A percentile compares a stretch with the other conserved stretches of the same genome.
Conservation (phyloP, 805 yeast species). For the Maudiozyma turicensis region DNA sequence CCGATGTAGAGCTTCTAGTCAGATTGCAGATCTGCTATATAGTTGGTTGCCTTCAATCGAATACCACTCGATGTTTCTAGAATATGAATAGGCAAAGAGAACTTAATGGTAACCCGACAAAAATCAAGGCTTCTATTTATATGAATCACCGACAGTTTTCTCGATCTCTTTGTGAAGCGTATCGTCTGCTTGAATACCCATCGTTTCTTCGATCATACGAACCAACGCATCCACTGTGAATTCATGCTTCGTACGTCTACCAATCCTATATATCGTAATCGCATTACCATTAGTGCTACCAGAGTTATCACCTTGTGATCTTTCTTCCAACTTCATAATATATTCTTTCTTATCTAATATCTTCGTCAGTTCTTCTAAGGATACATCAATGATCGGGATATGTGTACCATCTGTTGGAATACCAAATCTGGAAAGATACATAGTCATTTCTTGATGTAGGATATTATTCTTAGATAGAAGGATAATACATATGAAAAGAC, state of each 20-base stretch:
- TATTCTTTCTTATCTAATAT: constrained; percentile 18
- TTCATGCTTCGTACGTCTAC: constrained; percentile 23
- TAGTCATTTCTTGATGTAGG: constrained; percentile 18
- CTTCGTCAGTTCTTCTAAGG: constrained; percentile 18
- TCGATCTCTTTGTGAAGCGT: constrained; percentile 14
- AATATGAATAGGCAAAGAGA: too few species aligned
- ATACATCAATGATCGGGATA: constrained; percentile 19
- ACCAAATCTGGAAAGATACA: constrained; percentile 17
- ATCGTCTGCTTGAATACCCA: constrained; percentile 11
- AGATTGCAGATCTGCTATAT: too few species aligned
- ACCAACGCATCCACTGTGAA: constrained; percentile 16
- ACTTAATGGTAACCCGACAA: too few species aligned
- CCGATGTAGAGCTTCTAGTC: too few species aligned
- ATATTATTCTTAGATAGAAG: constrained; percentile 23
- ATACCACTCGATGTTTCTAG: too few species aligned
- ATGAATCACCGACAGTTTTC: constrained; percentile 22
- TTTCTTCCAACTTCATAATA: constrained; percentile 15
- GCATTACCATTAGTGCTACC: background rate
- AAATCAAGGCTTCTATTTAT: constrained; percentile 1
- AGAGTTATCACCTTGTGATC: background rate
- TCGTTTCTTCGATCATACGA: constrained; percentile 12
- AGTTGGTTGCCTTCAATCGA: too few species aligned
- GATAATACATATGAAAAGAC: constrained; percentile 14
- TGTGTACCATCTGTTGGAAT: constrained; percentile 19
- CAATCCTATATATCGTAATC: constrained; percentile 14